A percentile compares a stretch with the other conserved stretches of the same genome.
phyloP scores from a whole-genome alignment of 78 protist species.

The Dictyostelium discoideum region DNA sequence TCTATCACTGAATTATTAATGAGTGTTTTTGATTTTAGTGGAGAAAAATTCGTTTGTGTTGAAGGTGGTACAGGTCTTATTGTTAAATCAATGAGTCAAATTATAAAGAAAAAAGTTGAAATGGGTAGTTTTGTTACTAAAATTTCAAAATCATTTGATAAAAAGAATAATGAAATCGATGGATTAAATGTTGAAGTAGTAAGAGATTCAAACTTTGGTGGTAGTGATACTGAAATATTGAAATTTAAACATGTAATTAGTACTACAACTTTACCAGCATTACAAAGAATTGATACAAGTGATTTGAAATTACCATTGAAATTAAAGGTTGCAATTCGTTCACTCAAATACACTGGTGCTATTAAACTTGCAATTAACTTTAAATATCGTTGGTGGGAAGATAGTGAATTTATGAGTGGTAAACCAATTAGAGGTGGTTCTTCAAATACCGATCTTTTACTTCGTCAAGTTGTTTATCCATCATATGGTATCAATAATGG shows the following conservation, averaged over 20 bases:
- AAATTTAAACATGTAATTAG: slow-evolving; percentile 21
- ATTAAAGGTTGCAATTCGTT: slow-evolving; percentile 1
- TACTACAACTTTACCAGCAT: slow-evolving; percentile 4
- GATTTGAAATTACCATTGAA: slow-evolving; percentile 13
- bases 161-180: background rate
- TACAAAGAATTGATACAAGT: slow-evolving; percentile 3
- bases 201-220: background rate
- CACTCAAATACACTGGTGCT: background rate
- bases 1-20: slow-evolving; percentile 6
- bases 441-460: slow-evolving; percentile 31
- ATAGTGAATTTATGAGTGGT: slow-evolving; percentile 29
- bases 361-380: slow-evolving; percentile 12
- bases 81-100: background rate
- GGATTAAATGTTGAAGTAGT: background rate
- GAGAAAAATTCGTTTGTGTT: background rate
- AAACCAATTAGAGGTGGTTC: slow-evolving; percentile 30
- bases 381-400: slow-evolving; percentile 55
- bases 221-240: background rate
- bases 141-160: background rate
- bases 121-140: background rate
- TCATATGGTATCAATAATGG: slow-evolving; percentile 35
- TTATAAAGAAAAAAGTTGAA: background rate
- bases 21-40: background rate
- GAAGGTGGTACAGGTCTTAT: slow-evolving; percentile 13
- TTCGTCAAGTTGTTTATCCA: slow-evolving; percentile 44